A percentile compares a stretch with the other conserved stretches of the same genome.
These are phyloP conservation scores for Penicillium riverlandense DNA, from an alignment of 495 filamentous ascomycete species.

Conservation along the genomic window DNA sequence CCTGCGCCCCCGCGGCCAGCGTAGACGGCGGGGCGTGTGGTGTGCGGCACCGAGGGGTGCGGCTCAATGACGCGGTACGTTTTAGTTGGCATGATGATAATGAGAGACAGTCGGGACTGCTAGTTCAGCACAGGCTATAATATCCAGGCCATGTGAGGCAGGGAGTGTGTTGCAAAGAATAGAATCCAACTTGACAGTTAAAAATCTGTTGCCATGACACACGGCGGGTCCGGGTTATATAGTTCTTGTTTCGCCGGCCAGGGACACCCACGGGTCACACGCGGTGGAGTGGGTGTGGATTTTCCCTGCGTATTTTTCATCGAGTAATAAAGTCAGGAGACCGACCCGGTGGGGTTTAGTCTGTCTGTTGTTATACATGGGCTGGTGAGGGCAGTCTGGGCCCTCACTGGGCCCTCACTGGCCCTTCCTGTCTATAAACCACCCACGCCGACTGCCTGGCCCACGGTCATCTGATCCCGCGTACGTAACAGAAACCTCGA, in stretches of 20 bases:
- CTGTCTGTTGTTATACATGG: too few relatives aligned
- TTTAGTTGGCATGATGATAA: slow-evolving; percentile 20
- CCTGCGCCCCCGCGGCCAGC: slow-evolving; percentile 83
- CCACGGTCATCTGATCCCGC: too few relatives aligned
- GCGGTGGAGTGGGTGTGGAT: slow-evolving; percentile 6
- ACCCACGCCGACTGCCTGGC: too few relatives aligned
- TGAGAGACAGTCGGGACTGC: slow-evolving; percentile 5
- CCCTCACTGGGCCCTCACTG: too few relatives aligned
- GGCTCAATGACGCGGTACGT: slow-evolving; percentile 72
- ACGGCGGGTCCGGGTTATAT: slow-evolving; percentile 11
- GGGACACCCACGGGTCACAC: slow-evolving; percentile 23
- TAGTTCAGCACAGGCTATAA: slow-evolving; percentile 9
- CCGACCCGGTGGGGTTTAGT: too few relatives aligned
- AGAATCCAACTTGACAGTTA: neutral
- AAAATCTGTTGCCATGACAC: slow-evolving; percentile 1
- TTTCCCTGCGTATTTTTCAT: slow-evolving; percentile 5
- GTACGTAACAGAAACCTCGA: too few relatives aligned
- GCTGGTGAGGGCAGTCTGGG: too few relatives aligned
- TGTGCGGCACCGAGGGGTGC: slow-evolving; percentile 61
- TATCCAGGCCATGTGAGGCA: slow-evolving; percentile 13
- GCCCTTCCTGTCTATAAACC: too few relatives aligned
- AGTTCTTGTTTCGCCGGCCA: slow-evolving; percentile 7
- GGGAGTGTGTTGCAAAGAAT: neutral
- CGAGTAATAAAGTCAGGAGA: too few relatives aligned
- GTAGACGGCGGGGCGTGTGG: slow-evolving; percentile 55